Conservation (phyloP, 768 basidiomycete genomes). For the Psilocybe cyanescens region DNA sequence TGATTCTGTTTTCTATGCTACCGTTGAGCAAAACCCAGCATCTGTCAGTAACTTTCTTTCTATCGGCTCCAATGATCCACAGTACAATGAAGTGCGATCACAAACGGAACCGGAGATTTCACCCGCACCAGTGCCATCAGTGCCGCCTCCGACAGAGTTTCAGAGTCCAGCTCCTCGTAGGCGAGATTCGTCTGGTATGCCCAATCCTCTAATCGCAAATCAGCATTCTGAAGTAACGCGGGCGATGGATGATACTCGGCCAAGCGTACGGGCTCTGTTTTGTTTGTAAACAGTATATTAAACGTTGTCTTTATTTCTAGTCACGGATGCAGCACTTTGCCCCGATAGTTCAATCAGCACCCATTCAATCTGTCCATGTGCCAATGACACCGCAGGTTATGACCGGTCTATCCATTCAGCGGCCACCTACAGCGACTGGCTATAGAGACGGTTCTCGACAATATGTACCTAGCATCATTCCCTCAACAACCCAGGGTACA, state of each 20-base stretch:
- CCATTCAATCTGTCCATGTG: not conserved
- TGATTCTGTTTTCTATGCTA: not conserved
- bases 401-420: slow-evolving; percentile 3
- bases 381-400: not conserved
- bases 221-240: not conserved
- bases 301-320: slow-evolving; percentile 1
- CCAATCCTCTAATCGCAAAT: not conserved
- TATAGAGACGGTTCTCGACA: slow-evolving; percentile 2
- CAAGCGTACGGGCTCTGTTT: not conserved
- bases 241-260: not conserved
- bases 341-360: not conserved
- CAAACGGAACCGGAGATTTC: not conserved
- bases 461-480: not conserved
- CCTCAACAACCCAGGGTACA: not conserved
- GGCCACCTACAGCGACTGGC: slow-evolving; percentile 2
- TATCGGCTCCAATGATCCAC: not conserved
- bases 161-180: not conserved
- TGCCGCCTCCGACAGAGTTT: not conserved
- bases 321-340: slow-evolving; percentile 1
- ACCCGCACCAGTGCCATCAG: not conserved
- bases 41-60: not conserved
- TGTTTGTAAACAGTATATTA: not conserved
- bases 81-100: not conserved
- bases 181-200: not conserved
- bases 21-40: not conserved